Evolutionary conservation across 164 flowering plant species (phyloP).

Genomic region (Macadamia tetraphylla): DNA sequence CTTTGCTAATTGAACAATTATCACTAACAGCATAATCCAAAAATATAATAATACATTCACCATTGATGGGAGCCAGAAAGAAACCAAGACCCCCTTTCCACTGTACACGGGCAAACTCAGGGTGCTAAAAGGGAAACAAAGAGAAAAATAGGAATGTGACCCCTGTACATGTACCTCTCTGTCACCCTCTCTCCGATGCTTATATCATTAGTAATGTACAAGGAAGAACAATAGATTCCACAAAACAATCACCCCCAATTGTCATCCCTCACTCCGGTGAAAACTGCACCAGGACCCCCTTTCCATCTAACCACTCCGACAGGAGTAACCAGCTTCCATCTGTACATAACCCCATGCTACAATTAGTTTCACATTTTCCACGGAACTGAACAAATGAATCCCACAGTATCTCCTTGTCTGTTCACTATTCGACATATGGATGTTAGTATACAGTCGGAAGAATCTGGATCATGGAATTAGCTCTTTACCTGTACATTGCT

Average conservation of each 20-base stretch:
- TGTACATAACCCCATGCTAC: constrained; percentile 4
- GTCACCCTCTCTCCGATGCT: constrained; percentile 27
- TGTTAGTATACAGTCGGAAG: neutral
- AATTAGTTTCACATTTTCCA: neutral
- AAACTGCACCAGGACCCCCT: constrained; percentile 16
- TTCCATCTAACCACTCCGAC: constrained; percentile 5
- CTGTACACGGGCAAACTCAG: neutral
- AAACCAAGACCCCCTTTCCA: constrained; percentile 17
- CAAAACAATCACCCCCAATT: constrained; percentile 5
- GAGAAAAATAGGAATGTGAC: constrained; percentile 23
- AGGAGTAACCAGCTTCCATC: constrained; percentile 16
- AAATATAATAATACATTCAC: constrained; percentile 33
- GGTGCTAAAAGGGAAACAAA: constrained; percentile 9
- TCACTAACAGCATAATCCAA: constrained; percentile 7
- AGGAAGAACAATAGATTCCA: neutral
- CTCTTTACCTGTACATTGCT: constrained; percentile 59
- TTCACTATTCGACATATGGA: neutral
- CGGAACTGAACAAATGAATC: neutral
- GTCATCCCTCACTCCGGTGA: constrained; percentile 16
- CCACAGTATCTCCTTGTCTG: no score
- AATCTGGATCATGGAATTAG: neutral
- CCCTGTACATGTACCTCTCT: constrained; percentile 43
- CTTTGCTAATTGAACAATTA: neutral
- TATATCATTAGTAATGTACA: constrained; percentile 38
- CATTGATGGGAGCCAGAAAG: constrained; percentile 27